phyloP scores from a whole-genome alignment of 2,329 filamentous ascomycete species.

The Thermochaetoides dissita region DNA sequence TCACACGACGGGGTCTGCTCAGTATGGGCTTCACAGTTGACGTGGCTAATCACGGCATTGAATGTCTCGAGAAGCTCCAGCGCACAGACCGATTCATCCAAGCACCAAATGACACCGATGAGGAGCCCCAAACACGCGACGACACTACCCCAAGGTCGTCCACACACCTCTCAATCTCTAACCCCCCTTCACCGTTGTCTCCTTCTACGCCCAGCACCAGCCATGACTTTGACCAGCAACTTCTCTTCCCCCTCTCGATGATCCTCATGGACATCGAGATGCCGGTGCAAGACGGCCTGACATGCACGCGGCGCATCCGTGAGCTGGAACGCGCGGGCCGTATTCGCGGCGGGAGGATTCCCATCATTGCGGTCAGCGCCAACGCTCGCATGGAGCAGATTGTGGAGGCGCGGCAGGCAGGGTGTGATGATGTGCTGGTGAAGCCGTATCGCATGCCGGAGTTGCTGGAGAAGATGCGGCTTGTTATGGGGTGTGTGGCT shows the following conservation, averaged over 20 bases:
- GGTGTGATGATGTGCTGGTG: constrained; percentile 52
- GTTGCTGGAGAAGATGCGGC: constrained; percentile 44
- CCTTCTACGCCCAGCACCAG: constrained; percentile 2
- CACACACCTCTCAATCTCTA: not conserved
- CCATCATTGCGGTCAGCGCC: constrained; percentile 53
- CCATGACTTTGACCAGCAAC: no score
- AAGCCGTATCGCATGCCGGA: constrained; percentile 57
- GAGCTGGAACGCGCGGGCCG: constrained; percentile 41
- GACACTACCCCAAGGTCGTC: not conserved
- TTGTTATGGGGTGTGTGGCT: constrained; percentile 24
- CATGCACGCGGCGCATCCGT: constrained; percentile 51
- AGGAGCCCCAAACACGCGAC: not conserved
- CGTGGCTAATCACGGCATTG: constrained; percentile 42
- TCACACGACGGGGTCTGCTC: constrained; percentile 36
- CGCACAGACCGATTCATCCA: constrained; percentile 16
- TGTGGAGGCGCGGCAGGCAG: constrained; percentile 33
- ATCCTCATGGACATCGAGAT: constrained; percentile 68
- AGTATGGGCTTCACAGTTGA: constrained; percentile 36
- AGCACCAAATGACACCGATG: not conserved
- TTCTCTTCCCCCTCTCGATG: constrained; percentile 34
- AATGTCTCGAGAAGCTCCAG: constrained; percentile 37
- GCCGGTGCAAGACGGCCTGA: constrained; percentile 58
- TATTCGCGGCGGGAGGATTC: constrained; percentile 38
- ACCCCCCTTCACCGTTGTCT: not conserved
- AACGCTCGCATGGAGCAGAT: constrained; percentile 53